A percentile compares a stretch with the other conserved stretches of the same genome.
These are phyloP conservation scores for Globisporangium echinulatum DNA, from an alignment of 352 stramenopile genomes.

Conservation along the genomic window DNA sequence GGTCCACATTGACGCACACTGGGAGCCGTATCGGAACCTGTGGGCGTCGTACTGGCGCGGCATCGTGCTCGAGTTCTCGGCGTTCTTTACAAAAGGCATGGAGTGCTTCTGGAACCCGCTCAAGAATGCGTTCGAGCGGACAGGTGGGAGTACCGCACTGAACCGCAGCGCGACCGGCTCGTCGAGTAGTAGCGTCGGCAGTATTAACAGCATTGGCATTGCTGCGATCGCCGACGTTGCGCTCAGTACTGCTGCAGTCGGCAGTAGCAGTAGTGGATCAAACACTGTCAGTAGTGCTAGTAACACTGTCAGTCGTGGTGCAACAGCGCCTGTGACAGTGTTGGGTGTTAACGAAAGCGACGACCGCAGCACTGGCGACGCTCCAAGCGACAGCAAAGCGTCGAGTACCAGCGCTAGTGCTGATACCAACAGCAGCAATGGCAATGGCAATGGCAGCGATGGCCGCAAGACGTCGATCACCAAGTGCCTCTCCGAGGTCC, in stretches of 20 bases:
- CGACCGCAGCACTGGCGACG: not conserved
- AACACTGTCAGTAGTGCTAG: slow-evolving; percentile 1
- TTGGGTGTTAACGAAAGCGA: not conserved
- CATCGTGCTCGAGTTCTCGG: slow-evolving; percentile 55
- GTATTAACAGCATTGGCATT: not conserved
- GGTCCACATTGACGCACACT: slow-evolving; percentile 42
- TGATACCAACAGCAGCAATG: not conserved
- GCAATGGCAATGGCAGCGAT: not conserved
- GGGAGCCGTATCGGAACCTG: slow-evolving; percentile 51
- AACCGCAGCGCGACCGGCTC: slow-evolving; percentile 11
- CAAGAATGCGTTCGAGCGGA: slow-evolving; percentile 47
- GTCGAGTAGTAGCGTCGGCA: not conserved
- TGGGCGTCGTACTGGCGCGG: slow-evolving; percentile 60
- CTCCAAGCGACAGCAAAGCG: not conserved
- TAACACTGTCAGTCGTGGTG: slow-evolving; percentile 1
- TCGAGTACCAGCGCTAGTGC: not conserved
- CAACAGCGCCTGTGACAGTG: not conserved
- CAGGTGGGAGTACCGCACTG: slow-evolving; percentile 8
- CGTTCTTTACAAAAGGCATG: slow-evolving; percentile 57
- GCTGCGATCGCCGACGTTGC: not conserved
- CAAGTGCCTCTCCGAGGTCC: slow-evolving; percentile 53
- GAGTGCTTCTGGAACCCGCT: slow-evolving; percentile 59
- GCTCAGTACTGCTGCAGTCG: not conserved
- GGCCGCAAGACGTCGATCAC: slow-evolving; percentile 22
- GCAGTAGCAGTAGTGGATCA: not conserved